Evolutionary conservation across 2,329 filamentous ascomycete genomes (phyloP).

Genomic region (Lachnellula hyalina): DNA sequence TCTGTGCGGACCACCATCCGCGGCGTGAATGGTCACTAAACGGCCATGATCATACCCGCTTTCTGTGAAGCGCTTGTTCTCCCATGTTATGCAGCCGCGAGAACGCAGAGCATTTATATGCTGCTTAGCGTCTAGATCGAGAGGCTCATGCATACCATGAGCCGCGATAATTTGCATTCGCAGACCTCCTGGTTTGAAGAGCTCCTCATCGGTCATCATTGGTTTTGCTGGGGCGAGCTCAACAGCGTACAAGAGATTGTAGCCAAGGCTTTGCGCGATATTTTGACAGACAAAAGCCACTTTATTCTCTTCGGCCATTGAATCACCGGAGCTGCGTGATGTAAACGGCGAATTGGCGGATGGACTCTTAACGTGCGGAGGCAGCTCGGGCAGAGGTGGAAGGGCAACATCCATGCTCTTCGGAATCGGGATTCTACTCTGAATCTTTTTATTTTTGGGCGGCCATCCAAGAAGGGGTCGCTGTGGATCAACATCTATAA

Average conservation of each 20-base stretch:
- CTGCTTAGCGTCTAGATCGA: conserved; percentile 18
- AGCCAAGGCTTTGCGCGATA: conserved; percentile 24
- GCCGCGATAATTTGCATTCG: conserved; percentile 24
- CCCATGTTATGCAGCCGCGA: conserved; percentile 7
- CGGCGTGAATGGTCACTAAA: conserved; percentile 7
- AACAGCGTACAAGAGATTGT: conserved; percentile 29
- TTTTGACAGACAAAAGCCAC: conserved; percentile 24
- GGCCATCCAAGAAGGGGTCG: neutral
- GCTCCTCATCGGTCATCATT: conserved; percentile 17
- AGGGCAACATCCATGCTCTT: neutral
- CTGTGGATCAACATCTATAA: neutral
- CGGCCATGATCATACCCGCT: conserved; percentile 9
- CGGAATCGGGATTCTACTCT: neutral
- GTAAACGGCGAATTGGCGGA: neutral
- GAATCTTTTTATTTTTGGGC: neutral
- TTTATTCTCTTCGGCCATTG: conserved; percentile 10
- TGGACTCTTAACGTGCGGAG: neutral
- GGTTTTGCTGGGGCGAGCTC: conserved; percentile 12
- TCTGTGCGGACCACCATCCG: conserved; percentile 1
- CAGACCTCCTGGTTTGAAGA: conserved; percentile 15
- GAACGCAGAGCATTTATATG: conserved; percentile 25
- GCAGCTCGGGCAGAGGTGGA: neutral
- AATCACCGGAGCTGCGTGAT: neutral
- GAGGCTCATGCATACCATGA: conserved; percentile 21
- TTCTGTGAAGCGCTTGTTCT: neutral